A percentile compares a stretch with the other conserved stretches of the same genome.
phyloP scores from a whole-genome alignment of 2,329 filamentous ascomycete species.

The Alternaria sp. region DNA sequence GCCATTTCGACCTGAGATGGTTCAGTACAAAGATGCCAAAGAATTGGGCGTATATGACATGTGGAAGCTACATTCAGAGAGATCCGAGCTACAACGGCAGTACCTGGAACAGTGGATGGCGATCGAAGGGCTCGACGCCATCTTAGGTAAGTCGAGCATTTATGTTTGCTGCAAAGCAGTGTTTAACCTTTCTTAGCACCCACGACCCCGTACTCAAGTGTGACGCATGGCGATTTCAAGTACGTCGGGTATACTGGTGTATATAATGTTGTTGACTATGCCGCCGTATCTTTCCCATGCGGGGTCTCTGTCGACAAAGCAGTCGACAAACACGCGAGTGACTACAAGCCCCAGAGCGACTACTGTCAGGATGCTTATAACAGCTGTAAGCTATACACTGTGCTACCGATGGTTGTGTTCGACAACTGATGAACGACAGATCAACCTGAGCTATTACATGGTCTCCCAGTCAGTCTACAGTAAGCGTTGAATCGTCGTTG shows the following conservation, averaged over 20 bases:
- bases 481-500: conserved; percentile 15
- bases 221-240: conserved; percentile 55
- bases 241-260: conserved; percentile 58
- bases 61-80: conserved; percentile 59
- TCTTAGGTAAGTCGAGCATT: conserved; percentile 45
- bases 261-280: conserved; percentile 59
- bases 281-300: conserved; percentile 55
- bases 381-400: conserved; percentile 50
- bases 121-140: conserved; percentile 54
- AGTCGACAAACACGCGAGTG: conserved; percentile 42
- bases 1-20: conserved; percentile 61
- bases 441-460: conserved; percentile 50
- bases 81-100: conserved; percentile 53
- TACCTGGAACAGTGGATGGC: conserved; percentile 58
- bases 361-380: conserved; percentile 51
- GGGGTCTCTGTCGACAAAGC: conserved; percentile 52
- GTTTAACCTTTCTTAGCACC: conserved; percentile 42
- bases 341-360: conserved; percentile 45
- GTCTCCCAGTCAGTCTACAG: conserved; percentile 55
- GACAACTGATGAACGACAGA: conserved; percentile 33
- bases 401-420: too few relatives aligned
- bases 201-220: conserved; percentile 55
- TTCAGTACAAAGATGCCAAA: conserved; percentile 52
- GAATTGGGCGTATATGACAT: conserved; percentile 57
- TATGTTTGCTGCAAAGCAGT: background rate